Base-by-base conservation (phyloP, 495 filamentous ascomycete genomes). In the Tuber aestivum region DNA sequence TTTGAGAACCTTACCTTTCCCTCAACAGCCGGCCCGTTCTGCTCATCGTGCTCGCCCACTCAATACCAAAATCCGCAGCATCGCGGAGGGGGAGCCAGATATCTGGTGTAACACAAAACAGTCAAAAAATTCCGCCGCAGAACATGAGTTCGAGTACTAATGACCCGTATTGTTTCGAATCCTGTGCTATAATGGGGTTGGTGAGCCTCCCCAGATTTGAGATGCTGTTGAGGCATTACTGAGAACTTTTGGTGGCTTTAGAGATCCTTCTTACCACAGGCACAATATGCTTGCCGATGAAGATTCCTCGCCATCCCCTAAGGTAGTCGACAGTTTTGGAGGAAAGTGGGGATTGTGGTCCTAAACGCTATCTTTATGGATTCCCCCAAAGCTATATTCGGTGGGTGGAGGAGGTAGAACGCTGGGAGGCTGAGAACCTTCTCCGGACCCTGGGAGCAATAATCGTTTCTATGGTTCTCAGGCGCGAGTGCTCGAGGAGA, bases 241-340 rank as follows among this genome's bases (percentile, higher is more conserved):
- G n/a, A 61, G 50, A n/a, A 2, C 10, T 27, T 61, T 61, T 61
- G 50, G 50, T 61, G 50, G 50, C n/a, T 61, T 61, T 61, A 61
- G 50, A 61, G 50, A n/a, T 61, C 50, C n/a, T 61, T 61, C 16
- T 61, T 32, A 61, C 50, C 50, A 61, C n/a, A 61, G n/a, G 50
- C 0, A n/a, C n/a, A 14, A 23, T 32, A 14, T 32, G 23, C 50
- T 32, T 61, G 50, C n/a, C 50, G 50, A 61, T 61, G 50, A 50
- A n/a, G 50, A 23, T 61, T 50, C 50, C 50, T 61, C 50, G 50
- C 50, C n/a, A n/a, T 61, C n/a, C 50, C 50, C 50, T 50, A 61
- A 61, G 50, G n/a, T 61, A 61, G 50, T 61, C 12, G 50, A 16
- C 32, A 16, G n/a, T 61, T 32, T 32, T 27, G n/a, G n/a, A 61